These are phyloP conservation scores for Blepharisma undulans DNA, from an alignment of 169 alveolate species.

Conservation along the genomic window DNA sequence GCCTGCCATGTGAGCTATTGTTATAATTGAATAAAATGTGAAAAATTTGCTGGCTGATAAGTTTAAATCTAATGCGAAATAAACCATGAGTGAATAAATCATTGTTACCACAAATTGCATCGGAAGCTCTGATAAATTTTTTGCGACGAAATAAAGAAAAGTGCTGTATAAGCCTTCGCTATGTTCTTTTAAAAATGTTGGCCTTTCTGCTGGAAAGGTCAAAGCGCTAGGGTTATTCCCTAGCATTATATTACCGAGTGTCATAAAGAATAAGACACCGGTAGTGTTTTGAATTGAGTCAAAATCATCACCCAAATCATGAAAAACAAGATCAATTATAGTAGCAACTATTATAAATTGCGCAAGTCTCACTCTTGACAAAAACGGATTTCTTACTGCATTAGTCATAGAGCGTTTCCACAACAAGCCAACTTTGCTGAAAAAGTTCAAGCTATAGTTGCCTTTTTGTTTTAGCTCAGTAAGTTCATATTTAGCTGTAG, in stretches of 20 bases:
- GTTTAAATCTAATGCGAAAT: slow-evolving; percentile 27
- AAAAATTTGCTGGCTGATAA: background rate
- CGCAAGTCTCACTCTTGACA: slow-evolving; percentile 34
- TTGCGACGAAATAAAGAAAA: background rate
- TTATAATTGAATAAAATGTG: slow-evolving; percentile 2
- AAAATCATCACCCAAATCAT: background rate
- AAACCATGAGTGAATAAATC: background rate
- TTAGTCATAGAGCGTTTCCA: background rate
- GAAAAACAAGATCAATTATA: slow-evolving; percentile 34
- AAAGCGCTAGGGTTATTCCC: slow-evolving; percentile 29
- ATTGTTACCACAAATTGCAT: slow-evolving; percentile 36
- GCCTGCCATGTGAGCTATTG: background rate
- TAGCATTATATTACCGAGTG: slow-evolving; percentile 34
- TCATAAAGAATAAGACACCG: slow-evolving; percentile 53
- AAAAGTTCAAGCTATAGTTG: background rate
- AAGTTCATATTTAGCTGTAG: background rate
- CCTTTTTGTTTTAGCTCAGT: background rate
- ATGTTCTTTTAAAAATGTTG: slow-evolving; percentile 24
- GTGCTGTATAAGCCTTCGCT: slow-evolving; percentile 3
- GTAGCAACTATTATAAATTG: slow-evolving; percentile 35
- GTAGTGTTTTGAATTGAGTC: slow-evolving; percentile 18
- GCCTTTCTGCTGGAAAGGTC: slow-evolving; percentile 22
- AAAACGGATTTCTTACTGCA: slow-evolving; percentile 43
- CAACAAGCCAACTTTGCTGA: background rate
- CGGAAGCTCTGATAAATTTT: slow-evolving; percentile 37